Conservation (phyloP, 1,284 basidiomycete species). For the Trametes versicolor region DNA sequence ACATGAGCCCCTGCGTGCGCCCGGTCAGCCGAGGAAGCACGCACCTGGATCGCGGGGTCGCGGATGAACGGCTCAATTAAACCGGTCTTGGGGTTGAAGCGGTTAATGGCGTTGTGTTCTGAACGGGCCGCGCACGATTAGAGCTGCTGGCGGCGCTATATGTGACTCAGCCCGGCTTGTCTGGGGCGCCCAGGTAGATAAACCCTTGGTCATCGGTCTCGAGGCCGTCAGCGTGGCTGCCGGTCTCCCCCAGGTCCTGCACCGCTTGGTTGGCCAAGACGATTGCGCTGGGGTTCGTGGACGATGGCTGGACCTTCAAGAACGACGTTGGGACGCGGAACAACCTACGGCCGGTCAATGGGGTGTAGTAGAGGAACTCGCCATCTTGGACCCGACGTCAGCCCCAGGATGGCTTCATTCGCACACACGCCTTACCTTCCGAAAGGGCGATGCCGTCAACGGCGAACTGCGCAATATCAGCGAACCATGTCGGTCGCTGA, state of each 20-base stretch:
- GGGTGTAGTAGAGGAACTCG: slow-evolving; percentile 40
- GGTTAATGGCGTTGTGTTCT: slow-evolving; percentile 43
- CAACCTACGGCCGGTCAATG: slow-evolving; percentile 41
- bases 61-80: slow-evolving; percentile 41
- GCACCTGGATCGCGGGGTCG: slow-evolving; percentile 40
- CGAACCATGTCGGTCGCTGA: not conserved
- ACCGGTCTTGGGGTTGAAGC: slow-evolving; percentile 40
- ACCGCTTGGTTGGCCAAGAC: slow-evolving; percentile 36
- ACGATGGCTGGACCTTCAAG: slow-evolving; percentile 35
- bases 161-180: slow-evolving; percentile 1
- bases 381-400: slow-evolving; percentile 31
- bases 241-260: slow-evolving; percentile 37
- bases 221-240: slow-evolving; percentile 41
- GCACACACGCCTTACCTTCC: slow-evolving; percentile 13
- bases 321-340: slow-evolving; percentile 43
- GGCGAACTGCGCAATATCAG: slow-evolving; percentile 19
- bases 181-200: slow-evolving; percentile 41
- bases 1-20: not conserved
- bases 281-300: slow-evolving; percentile 35
- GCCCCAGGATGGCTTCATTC: not conserved
- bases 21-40: not conserved
- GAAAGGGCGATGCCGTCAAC: slow-evolving; percentile 34
- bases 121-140: not conserved
- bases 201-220: slow-evolving; percentile 42
- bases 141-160: not conserved